Evolutionary conservation across 306 rosid species (phyloP).

Genomic region (Casuarina cunninghamiana): DNA sequence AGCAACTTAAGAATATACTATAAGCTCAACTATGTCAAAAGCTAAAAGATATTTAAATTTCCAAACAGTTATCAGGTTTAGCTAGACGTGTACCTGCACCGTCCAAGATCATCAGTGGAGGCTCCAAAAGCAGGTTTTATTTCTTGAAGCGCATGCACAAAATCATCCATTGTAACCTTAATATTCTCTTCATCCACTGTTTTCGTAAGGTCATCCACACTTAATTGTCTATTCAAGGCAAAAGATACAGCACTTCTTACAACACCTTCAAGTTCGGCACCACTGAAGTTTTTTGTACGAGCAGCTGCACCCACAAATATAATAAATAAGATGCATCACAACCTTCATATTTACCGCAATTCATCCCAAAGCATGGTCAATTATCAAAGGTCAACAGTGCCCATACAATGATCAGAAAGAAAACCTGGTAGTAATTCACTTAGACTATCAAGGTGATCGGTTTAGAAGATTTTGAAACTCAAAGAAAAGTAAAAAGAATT

Average conservation of each 20-base stretch:
- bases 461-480: background rate
- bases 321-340: conserved; percentile 12
- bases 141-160: conserved; percentile 80
- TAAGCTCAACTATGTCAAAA: conserved; percentile 26
- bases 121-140: conserved; percentile 94
- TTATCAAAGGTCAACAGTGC: background rate
- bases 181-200: conserved; percentile 95
- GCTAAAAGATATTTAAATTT: conserved; percentile 3
- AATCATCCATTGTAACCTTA: conserved; percentile 93
- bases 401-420: background rate
- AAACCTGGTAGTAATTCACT: background rate
- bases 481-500: too few relatives aligned
- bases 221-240: conserved; percentile 93
- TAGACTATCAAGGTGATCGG: background rate
- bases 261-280: conserved; percentile 99
- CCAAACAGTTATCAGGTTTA: conserved; percentile 7
- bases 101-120: conserved; percentile 93
- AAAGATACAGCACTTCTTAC: conserved; percentile 99
- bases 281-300: conserved; percentile 92
- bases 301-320: conserved; percentile 64
- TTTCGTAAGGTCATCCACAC: conserved; percentile 91
- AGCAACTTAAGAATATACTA: background rate
- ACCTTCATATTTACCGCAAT: conserved; percentile 14
- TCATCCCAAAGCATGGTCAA: background rate
- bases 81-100: conserved; percentile 71